Evolutionary conservation across 2,329 filamentous ascomycete species (phyloP).

Genomic region (Fusarium tanahbumbuense): DNA sequence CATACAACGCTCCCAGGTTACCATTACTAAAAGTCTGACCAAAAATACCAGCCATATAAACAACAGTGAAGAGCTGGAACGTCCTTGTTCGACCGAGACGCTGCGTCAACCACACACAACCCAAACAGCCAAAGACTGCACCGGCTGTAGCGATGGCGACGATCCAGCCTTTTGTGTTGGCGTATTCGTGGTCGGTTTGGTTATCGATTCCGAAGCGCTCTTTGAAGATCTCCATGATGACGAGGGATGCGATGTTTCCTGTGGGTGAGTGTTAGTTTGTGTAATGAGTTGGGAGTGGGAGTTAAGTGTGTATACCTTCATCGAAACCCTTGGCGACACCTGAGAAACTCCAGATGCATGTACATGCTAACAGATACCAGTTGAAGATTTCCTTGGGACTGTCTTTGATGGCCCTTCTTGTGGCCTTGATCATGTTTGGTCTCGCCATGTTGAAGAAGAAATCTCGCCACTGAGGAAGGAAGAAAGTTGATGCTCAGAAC

Average conservation of each 20-base stretch:
- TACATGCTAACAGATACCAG: constrained; percentile 44
- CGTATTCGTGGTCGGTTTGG: constrained; percentile 42
- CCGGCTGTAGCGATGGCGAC: constrained; percentile 48
- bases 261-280: background rate
- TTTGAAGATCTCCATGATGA: constrained; percentile 47
- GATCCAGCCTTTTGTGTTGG: constrained; percentile 50
- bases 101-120: constrained; percentile 43
- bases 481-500: background rate
- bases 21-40: constrained; percentile 48
- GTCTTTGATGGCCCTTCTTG: constrained; percentile 42
- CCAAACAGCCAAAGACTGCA: constrained; percentile 47
- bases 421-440: constrained; percentile 45
- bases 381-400: constrained; percentile 48
- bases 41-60: constrained; percentile 53
- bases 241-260: constrained; percentile 49
- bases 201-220: constrained; percentile 40
- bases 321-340: constrained; percentile 49
- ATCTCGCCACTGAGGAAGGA: background rate
- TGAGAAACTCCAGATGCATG: constrained; percentile 46
- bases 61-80: constrained; percentile 46
- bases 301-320: constrained; percentile 41
- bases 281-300: too few species aligned
- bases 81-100: constrained; percentile 40
- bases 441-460: constrained; percentile 21
- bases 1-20: constrained; percentile 43